phyloP scores from a whole-genome alignment of 306 rosid species.

The Rosa lucieae region DNA sequence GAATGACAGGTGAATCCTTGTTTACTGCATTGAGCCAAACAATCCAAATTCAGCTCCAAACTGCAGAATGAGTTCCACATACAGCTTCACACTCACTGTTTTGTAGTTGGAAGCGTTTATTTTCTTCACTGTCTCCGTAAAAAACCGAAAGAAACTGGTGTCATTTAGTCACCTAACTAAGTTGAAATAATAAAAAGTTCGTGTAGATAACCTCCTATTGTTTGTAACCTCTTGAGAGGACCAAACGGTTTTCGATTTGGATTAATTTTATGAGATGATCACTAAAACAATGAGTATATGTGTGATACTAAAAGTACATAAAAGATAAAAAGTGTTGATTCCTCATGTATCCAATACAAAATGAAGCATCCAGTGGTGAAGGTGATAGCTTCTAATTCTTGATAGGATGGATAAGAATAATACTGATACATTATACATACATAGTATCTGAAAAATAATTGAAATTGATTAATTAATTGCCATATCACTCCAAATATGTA shows the following conservation, averaged over 20 bases:
- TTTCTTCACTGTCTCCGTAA: background rate
- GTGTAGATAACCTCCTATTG: background rate
- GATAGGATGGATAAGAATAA: background rate
- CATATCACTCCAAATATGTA: background rate
- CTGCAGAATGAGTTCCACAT: background rate
- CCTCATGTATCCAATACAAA: background rate
- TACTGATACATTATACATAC: background rate
- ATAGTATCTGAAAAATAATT: background rate
- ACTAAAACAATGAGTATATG: background rate
- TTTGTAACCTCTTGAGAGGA: background rate
- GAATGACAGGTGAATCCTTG: slow-evolving; percentile 3
- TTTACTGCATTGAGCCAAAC: background rate
- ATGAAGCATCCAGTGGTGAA: background rate
- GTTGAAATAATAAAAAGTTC: no score
- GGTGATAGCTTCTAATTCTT: background rate
- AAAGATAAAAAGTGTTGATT: background rate
- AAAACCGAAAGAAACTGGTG: background rate
- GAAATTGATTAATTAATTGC: background rate
- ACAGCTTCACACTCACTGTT: no score
- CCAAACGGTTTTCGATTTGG: background rate
- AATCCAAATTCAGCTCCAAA: background rate
- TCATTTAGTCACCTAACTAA: background rate
- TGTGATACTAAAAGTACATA: background rate
- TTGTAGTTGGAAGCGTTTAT: background rate
- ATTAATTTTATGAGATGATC: background rate